Evolutionary conservation across 257 asterid species (phyloP).

Genomic region (Solanum clarkiae): DNA sequence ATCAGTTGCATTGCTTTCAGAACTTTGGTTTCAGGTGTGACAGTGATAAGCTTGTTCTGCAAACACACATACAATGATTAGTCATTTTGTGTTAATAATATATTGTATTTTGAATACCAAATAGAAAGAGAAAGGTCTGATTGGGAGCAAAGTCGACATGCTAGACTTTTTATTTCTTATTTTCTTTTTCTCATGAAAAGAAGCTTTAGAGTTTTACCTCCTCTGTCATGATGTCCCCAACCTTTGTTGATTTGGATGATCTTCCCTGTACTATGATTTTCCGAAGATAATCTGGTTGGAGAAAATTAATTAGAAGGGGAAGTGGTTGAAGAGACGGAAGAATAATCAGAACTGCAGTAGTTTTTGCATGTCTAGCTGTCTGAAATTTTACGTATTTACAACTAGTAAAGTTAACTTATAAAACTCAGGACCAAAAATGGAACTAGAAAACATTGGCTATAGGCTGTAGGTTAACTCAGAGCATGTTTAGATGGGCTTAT

Average conservation of each 20-base stretch:
- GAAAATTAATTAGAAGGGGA: neutral
- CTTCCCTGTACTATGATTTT: slow-evolving; percentile 93
- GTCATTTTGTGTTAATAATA: neutral
- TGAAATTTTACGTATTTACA: neutral
- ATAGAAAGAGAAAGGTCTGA: neutral
- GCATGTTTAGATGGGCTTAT: neutral
- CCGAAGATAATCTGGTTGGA: slow-evolving; percentile 73
- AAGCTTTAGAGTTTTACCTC: slow-evolving; percentile 39
- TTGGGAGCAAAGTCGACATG: neutral
- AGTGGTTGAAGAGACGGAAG: neutral
- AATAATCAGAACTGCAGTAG: neutral
- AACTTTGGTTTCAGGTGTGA: slow-evolving; percentile 75
- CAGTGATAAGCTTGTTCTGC: slow-evolving; percentile 91
- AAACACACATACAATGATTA: neutral
- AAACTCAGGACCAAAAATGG: neutral
- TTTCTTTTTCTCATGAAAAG: neutral
- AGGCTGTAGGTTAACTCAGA: neutral
- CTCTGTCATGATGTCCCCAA: slow-evolving; percentile 97
- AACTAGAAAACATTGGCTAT: neutral
- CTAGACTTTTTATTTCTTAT: neutral
- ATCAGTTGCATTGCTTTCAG: slow-evolving; percentile 92
- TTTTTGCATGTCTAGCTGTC: neutral
- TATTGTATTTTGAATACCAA: neutral
- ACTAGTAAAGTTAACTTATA: neutral
- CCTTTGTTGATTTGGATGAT: slow-evolving; percentile 90